These are phyloP conservation scores for Flammula alnicola DNA, from an alignment of 1,284 basidiomycete genomes.

Conservation along the genomic window DNA sequence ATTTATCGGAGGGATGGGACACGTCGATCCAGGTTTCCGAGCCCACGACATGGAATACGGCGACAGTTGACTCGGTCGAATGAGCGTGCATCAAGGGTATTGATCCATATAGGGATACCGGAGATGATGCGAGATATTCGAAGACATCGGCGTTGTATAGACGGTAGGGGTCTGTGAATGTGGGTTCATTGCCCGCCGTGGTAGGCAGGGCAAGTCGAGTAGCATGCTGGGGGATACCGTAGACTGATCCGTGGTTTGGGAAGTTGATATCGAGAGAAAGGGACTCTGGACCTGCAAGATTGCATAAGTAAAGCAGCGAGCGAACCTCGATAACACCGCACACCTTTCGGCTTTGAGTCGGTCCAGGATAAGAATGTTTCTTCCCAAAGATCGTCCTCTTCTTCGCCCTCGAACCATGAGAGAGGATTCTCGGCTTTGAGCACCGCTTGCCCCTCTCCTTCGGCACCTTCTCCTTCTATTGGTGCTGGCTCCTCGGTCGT, in stretches of 20 bases:
- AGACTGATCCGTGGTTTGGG: conserved; percentile 88
- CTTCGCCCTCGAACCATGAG: conserved; percentile 88
- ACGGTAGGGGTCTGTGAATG: conserved; percentile 91
- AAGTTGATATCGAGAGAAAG: conserved; percentile 93
- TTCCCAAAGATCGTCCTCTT: conserved; percentile 87
- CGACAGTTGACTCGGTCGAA: conserved; percentile 82
- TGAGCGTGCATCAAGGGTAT: conserved; percentile 96
- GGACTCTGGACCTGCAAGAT: conserved; percentile 80
- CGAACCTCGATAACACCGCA: neutral
- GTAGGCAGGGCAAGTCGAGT: conserved; percentile 88
- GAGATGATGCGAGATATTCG: conserved; percentile 91
- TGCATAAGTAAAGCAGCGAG: neutral
- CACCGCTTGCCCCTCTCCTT: conserved; percentile 54
- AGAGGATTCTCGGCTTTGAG: conserved; percentile 58
- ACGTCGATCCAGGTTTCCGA: conserved; percentile 98
- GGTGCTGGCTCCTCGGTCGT: conserved; percentile 42
- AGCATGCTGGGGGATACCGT: conserved; percentile 97
- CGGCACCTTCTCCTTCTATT: conserved; percentile 42
- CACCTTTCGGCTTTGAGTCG: conserved; percentile 95
- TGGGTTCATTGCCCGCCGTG: conserved; percentile 72
- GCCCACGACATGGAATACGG: conserved; percentile 87
- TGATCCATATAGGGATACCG: conserved; percentile 91
- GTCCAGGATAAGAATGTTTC: conserved; percentile 87
- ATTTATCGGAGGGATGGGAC: conserved; percentile 63
- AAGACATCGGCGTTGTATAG: conserved; percentile 98